Conservation (phyloP, 345 rosid species). For the Sonneratia alba region DNA sequence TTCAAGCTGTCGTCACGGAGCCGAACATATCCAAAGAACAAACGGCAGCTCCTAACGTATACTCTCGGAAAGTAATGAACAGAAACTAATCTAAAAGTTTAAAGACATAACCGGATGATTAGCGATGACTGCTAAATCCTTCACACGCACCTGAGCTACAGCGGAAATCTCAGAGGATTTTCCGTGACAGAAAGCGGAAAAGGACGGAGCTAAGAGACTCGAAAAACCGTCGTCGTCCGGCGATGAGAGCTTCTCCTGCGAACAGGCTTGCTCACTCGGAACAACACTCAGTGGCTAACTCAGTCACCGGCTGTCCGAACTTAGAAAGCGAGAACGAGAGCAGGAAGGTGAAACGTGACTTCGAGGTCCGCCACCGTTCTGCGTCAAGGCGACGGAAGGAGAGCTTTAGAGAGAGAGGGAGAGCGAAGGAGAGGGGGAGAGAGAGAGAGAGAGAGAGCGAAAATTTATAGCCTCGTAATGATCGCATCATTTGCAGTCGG, state of each 20-base stretch:
- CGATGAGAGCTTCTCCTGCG: not conserved
- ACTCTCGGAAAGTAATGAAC: not conserved
- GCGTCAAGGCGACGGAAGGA: not conserved
- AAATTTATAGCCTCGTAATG: not conserved
- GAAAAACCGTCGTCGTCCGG: no score
- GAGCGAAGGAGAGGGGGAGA: no score
- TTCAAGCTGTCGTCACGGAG: not conserved
- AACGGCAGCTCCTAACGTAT: not conserved
- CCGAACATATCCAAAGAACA: not conserved
- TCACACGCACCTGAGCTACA: not conserved
- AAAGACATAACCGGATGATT: not conserved
- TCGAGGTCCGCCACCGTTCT: not conserved
- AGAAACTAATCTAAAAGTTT: not conserved
- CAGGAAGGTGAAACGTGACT: not conserved
- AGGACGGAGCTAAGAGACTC: not conserved
- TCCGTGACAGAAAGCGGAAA: not conserved
- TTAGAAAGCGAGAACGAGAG: not conserved
- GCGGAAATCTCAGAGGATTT: not conserved
- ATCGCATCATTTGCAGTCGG: no score
- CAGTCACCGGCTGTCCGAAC: not conserved
- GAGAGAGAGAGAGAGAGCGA: not conserved
- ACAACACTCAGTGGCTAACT: not conserved
- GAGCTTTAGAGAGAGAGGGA: not conserved
- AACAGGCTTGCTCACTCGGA: no score
- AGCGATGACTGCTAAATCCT: not conserved